Conservation (phyloP, 2,329 filamentous ascomycete genomes). For the Pseudovirgaria hyperparasitica region DNA sequence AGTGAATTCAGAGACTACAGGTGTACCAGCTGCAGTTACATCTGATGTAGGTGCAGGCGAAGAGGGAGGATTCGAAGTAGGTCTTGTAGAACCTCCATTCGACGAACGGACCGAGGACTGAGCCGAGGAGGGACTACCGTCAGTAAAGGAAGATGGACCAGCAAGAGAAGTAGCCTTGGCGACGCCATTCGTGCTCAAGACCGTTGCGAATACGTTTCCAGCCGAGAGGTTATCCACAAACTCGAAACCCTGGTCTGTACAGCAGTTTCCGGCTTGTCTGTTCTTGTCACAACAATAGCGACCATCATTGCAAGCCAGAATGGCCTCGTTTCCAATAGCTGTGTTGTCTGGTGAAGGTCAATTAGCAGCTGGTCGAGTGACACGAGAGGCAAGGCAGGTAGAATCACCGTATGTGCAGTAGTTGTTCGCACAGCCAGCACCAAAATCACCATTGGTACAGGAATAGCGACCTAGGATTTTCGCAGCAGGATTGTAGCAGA, state of each 20-base stretch:
- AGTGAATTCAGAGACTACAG: conserved; percentile 4
- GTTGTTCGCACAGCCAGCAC: conserved; percentile 18
- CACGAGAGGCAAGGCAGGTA: neutral
- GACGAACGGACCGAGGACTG: neutral
- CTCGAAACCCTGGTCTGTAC: conserved; percentile 11
- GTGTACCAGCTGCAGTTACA: conserved; percentile 1
- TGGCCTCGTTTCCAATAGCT: conserved; percentile 15
- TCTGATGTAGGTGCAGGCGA: conserved; percentile 5
- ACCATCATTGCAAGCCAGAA: too few relatives aligned
- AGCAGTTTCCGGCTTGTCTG: conserved; percentile 16
- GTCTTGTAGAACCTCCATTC: neutral
- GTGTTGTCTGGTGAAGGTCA: too few relatives aligned
- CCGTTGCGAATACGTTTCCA: conserved; percentile 18
- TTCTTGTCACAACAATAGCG: conserved; percentile 25
- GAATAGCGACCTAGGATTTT: conserved; percentile 20
- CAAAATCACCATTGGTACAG: conserved; percentile 21
- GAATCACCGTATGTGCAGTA: conserved; percentile 19
- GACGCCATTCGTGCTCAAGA: conserved; percentile 7
- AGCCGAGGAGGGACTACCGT: neutral
- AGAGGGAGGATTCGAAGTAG: conserved; percentile 1
- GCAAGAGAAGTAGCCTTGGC: conserved; percentile 11
- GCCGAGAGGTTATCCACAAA: conserved; percentile 21
- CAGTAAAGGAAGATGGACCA: conserved; percentile 10
- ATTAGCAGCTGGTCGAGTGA: too few relatives aligned
- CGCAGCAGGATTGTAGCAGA: conserved; percentile 16